These are phyloP conservation scores for Fomitopsis palustris DNA, from an alignment of 1,284 basidiomycete genomes.

Conservation along the genomic window DNA sequence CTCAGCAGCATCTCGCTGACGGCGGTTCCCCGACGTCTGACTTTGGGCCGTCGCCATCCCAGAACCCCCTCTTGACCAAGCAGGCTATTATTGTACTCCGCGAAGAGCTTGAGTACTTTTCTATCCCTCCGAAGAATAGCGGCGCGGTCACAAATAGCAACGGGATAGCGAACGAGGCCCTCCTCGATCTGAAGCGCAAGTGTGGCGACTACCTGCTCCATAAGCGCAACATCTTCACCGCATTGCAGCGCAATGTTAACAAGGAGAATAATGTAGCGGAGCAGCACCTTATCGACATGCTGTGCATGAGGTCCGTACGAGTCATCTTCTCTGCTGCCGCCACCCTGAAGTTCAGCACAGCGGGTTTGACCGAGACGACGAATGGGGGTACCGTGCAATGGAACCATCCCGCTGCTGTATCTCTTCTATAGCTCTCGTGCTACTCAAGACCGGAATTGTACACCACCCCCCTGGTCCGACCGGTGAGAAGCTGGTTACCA, in stretches of 20 bases:
- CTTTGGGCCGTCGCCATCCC: constrained; percentile 60
- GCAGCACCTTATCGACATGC: constrained; percentile 99
- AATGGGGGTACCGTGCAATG: constrained; percentile 95
- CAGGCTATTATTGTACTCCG: constrained; percentile 98
- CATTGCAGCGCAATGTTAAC: constrained; percentile 96
- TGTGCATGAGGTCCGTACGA: constrained; percentile 89
- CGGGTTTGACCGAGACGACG: constrained; percentile 94
- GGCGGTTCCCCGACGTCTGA: constrained; percentile 52
- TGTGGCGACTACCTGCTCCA: constrained; percentile 89
- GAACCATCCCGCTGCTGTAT: constrained; percentile 97
- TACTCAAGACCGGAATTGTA: constrained; percentile 95
- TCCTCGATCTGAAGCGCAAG: constrained; percentile 76
- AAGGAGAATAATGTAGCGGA: constrained; percentile 99
- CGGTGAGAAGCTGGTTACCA: constrained; percentile 64
- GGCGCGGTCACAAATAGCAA: constrained; percentile 65
- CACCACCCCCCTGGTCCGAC: constrained; percentile 52
- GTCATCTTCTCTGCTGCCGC: background rate
- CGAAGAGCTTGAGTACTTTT: constrained; percentile 98
- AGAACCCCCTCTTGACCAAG: constrained; percentile 92
- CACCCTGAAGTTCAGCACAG: constrained; percentile 36
- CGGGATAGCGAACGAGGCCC: constrained; percentile 74
- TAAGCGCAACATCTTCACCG: constrained; percentile 93
- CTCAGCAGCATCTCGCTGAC: constrained; percentile 78
- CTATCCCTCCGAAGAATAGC: constrained; percentile 79
- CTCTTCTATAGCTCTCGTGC: constrained; percentile 94